These are phyloP conservation scores for Hyphodiscus hymeniophilus DNA, from an alignment of 495 filamentous ascomycete species.

Conservation along the genomic window DNA sequence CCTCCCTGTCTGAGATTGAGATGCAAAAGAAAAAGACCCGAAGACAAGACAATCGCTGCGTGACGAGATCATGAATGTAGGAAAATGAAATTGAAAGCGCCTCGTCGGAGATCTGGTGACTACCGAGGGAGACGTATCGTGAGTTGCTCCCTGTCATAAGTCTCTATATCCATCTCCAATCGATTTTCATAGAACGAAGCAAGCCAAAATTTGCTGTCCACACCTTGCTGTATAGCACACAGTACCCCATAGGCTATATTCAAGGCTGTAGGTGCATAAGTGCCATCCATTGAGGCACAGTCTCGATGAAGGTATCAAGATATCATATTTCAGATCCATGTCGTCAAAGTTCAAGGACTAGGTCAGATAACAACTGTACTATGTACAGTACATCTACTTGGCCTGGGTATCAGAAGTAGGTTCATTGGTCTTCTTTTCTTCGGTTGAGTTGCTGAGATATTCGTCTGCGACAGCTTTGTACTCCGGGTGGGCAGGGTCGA, in stretches of 20 bases:
- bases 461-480: slow-evolving; percentile 9
- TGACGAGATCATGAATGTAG: slow-evolving; percentile 20
- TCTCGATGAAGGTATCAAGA: neutral
- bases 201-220: slow-evolving; percentile 2
- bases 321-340: neutral
- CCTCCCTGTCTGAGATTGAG: slow-evolving; percentile 12
- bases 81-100: slow-evolving; percentile 14
- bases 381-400: neutral
- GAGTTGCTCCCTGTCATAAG: neutral
- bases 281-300: slow-evolving; percentile 8
- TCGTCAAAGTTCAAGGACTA: neutral
- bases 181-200: slow-evolving; percentile 2
- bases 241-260: slow-evolving; percentile 5
- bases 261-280: slow-evolving; percentile 10
- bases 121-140: neutral
- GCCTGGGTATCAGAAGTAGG: neutral
- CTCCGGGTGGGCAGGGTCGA: slow-evolving; percentile 3
- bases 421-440: slow-evolving; percentile 3
- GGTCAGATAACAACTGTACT: neutral
- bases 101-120: slow-evolving; percentile 2
- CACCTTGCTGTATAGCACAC: slow-evolving; percentile 7
- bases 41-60: slow-evolving; percentile 19
- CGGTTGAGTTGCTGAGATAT: slow-evolving; percentile 5
- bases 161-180: slow-evolving; percentile 1
- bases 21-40: slow-evolving; percentile 20